phyloP scores from a whole-genome alignment of 169 alveolate genomes.

The Plasmodium gonderi region DNA sequence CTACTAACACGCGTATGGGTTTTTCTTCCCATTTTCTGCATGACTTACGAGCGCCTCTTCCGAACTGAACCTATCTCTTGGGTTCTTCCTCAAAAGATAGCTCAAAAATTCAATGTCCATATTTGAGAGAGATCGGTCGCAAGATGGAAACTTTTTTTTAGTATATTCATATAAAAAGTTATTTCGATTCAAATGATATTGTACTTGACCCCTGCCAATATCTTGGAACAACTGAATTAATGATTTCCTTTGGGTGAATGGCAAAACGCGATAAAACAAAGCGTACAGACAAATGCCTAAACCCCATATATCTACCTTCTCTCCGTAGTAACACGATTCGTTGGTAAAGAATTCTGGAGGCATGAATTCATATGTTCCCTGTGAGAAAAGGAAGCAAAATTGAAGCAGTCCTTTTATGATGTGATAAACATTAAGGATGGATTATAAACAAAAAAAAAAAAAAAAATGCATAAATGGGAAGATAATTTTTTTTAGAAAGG shows the following conservation, averaged over 20 bases:
- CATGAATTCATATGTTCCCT: conserved; percentile 62
- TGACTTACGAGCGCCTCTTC: not conserved
- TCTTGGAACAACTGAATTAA: conserved; percentile 19
- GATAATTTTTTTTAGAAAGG: too few relatives aligned
- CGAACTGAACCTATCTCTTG: not conserved
- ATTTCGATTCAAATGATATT: conserved; percentile 30
- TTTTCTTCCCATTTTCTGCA: not conserved
- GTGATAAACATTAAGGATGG: not conserved
- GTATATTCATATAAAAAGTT: conserved; percentile 25
- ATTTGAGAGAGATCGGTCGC: not conserved
- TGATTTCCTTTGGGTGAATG: not conserved
- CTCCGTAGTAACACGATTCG: conserved; percentile 17
- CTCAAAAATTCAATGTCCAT: conserved; percentile 43
- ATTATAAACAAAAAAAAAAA: not conserved
- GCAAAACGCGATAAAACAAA: conserved; percentile 34
- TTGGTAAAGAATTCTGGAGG: conserved; percentile 52
- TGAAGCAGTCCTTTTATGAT: not conserved
- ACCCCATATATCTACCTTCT: conserved; percentile 59
- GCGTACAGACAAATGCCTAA: conserved; percentile 47
- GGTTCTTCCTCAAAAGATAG: conserved; percentile 29
- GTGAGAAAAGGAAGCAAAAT: not conserved
- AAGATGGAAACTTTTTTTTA: not conserved
- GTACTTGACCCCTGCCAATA: conserved; percentile 19
- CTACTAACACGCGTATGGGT: conserved; percentile 11
- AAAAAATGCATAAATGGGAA: not conserved